Percentiles rank a stretch among this genome's conserved stretches.
Evolutionary conservation across 495 filamentous ascomycete genomes (phyloP).

Genomic region (Podospora sp.): DNA sequence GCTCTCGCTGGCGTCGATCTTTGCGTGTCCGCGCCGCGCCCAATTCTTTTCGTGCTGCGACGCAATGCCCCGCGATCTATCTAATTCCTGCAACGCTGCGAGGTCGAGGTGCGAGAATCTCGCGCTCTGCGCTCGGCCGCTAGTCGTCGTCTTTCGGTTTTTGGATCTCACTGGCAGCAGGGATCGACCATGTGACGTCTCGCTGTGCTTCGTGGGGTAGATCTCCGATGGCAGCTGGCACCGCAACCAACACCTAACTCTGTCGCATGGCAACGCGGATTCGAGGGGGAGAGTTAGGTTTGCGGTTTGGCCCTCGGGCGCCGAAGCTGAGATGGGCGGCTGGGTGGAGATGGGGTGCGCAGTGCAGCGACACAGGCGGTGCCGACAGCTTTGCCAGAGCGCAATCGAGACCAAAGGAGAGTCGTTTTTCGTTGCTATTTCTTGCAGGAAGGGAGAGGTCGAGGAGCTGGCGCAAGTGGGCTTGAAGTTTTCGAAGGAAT

Average conservation of each 20-base stretch:
- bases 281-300: background rate
- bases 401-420: background rate
- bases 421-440: background rate
- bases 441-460: background rate
- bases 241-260: background rate
- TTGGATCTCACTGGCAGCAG: slow-evolving; percentile 11
- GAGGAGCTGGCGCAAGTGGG: background rate
- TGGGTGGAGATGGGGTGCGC: background rate
- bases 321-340: background rate
- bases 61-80: background rate
- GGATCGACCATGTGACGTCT: slow-evolving; percentile 14
- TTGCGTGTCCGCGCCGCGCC: background rate
- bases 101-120: slow-evolving; percentile 2
- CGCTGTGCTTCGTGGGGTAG: background rate
- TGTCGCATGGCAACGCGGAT: slow-evolving; percentile 24
- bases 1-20: background rate
- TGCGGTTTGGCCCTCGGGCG: background rate
- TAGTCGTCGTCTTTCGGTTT: slow-evolving; percentile 4
- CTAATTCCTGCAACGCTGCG: background rate
- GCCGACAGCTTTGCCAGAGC: background rate
- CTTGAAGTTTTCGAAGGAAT: background rate
- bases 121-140: background rate
- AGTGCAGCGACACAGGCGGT: background rate
- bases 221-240: background rate
- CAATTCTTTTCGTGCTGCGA: background rate